phyloP scores from a whole-genome alignment of 805 yeast species.

The Metschnikowia kunwiensis region DNA sequence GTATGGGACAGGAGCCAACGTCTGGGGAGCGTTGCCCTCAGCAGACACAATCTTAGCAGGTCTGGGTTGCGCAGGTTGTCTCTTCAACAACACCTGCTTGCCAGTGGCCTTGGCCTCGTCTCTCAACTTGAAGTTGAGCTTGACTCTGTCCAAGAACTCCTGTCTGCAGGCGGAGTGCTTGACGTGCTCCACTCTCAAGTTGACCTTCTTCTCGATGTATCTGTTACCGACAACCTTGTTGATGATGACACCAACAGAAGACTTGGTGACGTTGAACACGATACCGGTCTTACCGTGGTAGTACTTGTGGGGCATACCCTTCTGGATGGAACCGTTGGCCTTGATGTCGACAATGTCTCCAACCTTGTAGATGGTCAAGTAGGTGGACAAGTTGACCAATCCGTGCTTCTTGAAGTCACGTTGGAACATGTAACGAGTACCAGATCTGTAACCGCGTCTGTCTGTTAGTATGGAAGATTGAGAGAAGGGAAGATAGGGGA shows the following conservation, averaged over 20 bases:
- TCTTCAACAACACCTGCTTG: slow-evolving; percentile 86
- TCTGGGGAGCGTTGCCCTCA: slow-evolving; percentile 83
- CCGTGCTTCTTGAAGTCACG: slow-evolving; percentile 99
- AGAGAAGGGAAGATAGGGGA: background rate
- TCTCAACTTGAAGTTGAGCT: slow-evolving; percentile 91
- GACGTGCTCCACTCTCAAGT: slow-evolving; percentile 97
- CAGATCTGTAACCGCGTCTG: slow-evolving; percentile 98
- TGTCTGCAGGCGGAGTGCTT: slow-evolving; percentile 99
- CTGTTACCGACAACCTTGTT: slow-evolving; percentile 99
- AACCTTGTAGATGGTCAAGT: slow-evolving; percentile 96
- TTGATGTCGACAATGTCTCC: slow-evolving; percentile 99
- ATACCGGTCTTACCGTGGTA: slow-evolving; percentile 99
- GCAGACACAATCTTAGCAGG: slow-evolving; percentile 81
- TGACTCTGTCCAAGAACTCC: slow-evolving; percentile 98
- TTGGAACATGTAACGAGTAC: slow-evolving; percentile 99
- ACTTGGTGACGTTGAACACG: slow-evolving; percentile 97
- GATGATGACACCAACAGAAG: slow-evolving; percentile 96
- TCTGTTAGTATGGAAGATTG: slow-evolving; percentile 23
- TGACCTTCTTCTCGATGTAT: slow-evolving; percentile 97
- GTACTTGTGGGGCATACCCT: slow-evolving; percentile 99
- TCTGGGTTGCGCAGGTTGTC: slow-evolving; percentile 99
- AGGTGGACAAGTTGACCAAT: slow-evolving; percentile 88
- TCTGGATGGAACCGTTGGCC: slow-evolving; percentile 98
- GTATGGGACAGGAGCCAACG: slow-evolving; percentile 98
- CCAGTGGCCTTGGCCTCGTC: slow-evolving; percentile 94